Evolutionary conservation across 2,329 filamentous ascomycete species (phyloP), one percentile per base, ranked within the genome.

Genomic region (Fusarium devonianum): DNA sequence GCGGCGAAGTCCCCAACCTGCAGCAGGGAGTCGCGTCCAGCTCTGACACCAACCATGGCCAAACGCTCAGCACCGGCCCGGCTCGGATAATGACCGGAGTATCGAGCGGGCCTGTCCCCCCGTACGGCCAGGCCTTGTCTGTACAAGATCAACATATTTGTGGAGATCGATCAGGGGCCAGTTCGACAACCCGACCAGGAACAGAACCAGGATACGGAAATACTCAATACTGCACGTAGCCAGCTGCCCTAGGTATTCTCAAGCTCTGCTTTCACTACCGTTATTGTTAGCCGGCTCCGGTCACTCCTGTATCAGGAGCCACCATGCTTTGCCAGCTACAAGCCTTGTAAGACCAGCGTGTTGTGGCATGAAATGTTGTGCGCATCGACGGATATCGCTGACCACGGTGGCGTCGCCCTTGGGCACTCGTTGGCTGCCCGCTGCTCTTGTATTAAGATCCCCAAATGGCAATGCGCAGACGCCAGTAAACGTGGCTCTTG

Each of bases 71-170:
- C 47, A 64, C 62, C 62, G 62, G 62, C 51, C 62, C 60, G 62
- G 62, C 58, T 65, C 62, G 62, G 62, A 64, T 25, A 50, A 63
- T 52, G 41, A 49, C 58, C 60, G 62, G 58, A 62, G 60, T 49
- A 58, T 60, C 56, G 58, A 63, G 54, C 59, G 41, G 53, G 49
- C 37, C 56, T 25, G 23, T 41, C 33, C 43, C 53, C n/a, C n/a
- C n/a, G n/a, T 54, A 39, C 34, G 33, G 49, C 37, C 49, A 36
- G 44, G 42, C 34, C 19, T 11, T 51, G 46, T 41, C 38, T 51
- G 50, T 45, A 26, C 19, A 35, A 38, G 22, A 29, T 22, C 18
- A 41, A 32, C 28, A n/a, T 19, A 16, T 18, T 19, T 19, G 49
- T 62, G 58, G 58, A 49, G 29, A 43, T 48, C 48, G 5, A 14